Base-by-base conservation (phyloP, 768 basidiomycete species). In the Russula virescens region DNA sequence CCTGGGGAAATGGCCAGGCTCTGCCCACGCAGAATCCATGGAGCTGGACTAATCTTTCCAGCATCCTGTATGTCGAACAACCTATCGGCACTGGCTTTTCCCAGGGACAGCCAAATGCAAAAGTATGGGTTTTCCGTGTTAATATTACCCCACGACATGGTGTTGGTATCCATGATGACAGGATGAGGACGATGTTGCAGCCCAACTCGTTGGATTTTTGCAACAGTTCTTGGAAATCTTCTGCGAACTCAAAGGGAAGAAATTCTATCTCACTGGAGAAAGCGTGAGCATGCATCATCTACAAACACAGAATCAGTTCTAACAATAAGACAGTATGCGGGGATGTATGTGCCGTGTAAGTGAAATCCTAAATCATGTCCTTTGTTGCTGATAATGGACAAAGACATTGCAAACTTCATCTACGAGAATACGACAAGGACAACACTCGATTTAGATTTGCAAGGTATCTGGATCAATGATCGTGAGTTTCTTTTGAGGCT, bases 41-140 rank as follows among this genome's bases (percentile, higher is more conserved):
- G 67, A 88, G 87, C 71, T 91, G 89, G 89, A 90, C 89, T 0
- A 91, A 90, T 68, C 76, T 91, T 9, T 88, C 87, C 2, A 88
- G 85, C 58, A 73, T 89, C 8, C 74, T 90, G 19, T 91, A 81
- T 78, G 81, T 91, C 13, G 89, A 91, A 65, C 89, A 90, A 66
- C 89, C 89, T 3, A 84, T 91, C 34, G 89, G 89, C 5, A 90
- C 88, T 5, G 89, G 89, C 0, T 91, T 85, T 71, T 86, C 86
- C 2, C 86, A 86, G 63, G 89, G 89, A 19, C 75, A 64, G 16
- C 87, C 89, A 0, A 82, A 84, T 61, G 84, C 85, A 43, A 63
- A 58, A 48, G 76, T 77, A 60, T 40, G 71, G n/a, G 2, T 4
- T 60, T 31, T 26, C 18, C 35, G 2, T n/a, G 31, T 2, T 21